These are phyloP conservation scores for Paraphaeosphaeria sporulosa DNA, from an alignment of 2,329 filamentous ascomycete species.

Conservation along the genomic window DNA sequence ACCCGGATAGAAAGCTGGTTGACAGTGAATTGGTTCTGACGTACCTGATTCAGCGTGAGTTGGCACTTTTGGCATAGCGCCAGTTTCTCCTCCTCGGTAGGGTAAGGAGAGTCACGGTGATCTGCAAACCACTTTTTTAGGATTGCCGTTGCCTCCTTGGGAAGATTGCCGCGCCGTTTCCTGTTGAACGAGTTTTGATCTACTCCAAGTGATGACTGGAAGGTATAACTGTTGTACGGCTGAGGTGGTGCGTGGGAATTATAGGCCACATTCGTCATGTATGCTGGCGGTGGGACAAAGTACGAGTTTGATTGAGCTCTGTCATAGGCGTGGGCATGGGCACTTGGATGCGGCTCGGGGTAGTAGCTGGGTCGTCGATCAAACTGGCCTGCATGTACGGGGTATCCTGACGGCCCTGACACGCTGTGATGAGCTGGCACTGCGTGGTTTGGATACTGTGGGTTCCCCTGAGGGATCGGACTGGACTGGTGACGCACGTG, in stretches of 20 bases:
- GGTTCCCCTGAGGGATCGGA: constrained; percentile 27
- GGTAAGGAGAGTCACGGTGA: constrained; percentile 72
- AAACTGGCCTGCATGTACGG: constrained; percentile 25
- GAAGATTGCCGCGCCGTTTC: constrained; percentile 79
- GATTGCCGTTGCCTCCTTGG: constrained; percentile 87
- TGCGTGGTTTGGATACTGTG: constrained; percentile 23
- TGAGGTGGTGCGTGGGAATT: constrained; percentile 14
- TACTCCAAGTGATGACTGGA: constrained; percentile 37
- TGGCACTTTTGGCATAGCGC: constrained; percentile 78
- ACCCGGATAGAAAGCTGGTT: constrained; percentile 44
- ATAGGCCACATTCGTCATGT: constrained; percentile 23
- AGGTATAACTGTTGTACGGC: constrained; percentile 33
- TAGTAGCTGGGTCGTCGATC: constrained; percentile 37
- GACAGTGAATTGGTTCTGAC: constrained; percentile 35
- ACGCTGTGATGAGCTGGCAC: constrained; percentile 17
- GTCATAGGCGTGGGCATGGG: constrained; percentile 26
- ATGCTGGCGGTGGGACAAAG: constrained; percentile 21
- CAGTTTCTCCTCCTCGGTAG: constrained; percentile 87
- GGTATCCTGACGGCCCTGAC: constrained; percentile 19
- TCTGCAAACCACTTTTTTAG: constrained; percentile 77
- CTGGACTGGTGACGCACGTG: constrained; percentile 41
- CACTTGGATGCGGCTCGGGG: constrained; percentile 30
- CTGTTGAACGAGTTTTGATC: constrained; percentile 50
- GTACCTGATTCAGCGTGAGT: constrained; percentile 75
- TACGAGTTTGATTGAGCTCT: constrained; percentile 27